These are phyloP conservation scores for Stereocaulon alpinum DNA, from an alignment of 495 filamentous ascomycete species.

Conservation along the genomic window DNA sequence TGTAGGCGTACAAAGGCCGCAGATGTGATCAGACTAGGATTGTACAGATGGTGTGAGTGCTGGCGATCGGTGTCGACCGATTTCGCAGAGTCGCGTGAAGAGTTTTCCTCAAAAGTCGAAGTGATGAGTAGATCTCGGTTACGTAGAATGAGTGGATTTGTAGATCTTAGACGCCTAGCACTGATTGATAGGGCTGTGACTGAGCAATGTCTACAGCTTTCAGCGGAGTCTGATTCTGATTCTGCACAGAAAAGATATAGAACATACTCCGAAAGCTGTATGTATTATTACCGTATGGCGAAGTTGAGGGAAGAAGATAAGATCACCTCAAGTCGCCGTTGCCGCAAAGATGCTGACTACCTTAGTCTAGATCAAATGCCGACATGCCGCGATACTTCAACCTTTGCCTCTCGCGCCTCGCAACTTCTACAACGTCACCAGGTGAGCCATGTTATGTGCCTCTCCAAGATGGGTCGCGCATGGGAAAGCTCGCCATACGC, in stretches of 20 bases:
- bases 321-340: not conserved
- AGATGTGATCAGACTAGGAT: not conserved
- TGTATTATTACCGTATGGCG: not conserved
- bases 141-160: not conserved
- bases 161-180: not conserved
- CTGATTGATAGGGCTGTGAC: not conserved
- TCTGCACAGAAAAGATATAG: not conserved
- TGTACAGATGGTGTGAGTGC: not conserved
- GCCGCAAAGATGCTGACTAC: constrained; percentile 1
- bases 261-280: not conserved
- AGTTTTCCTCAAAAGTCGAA: not conserved
- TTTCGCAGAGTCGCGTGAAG: not conserved
- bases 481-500: not conserved
- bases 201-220: not conserved
- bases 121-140: constrained; percentile 11
- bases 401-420: not conserved
- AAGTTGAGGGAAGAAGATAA: not conserved
- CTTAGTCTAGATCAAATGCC: not conserved
- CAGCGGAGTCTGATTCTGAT: not conserved
- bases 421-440: not conserved
- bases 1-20: not conserved
- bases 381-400: not conserved
- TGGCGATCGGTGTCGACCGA: not conserved
- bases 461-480: not conserved
- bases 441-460: not conserved